Base-by-base conservation (phyloP, 441 rosid species). In the Daphne laureola region DNA sequence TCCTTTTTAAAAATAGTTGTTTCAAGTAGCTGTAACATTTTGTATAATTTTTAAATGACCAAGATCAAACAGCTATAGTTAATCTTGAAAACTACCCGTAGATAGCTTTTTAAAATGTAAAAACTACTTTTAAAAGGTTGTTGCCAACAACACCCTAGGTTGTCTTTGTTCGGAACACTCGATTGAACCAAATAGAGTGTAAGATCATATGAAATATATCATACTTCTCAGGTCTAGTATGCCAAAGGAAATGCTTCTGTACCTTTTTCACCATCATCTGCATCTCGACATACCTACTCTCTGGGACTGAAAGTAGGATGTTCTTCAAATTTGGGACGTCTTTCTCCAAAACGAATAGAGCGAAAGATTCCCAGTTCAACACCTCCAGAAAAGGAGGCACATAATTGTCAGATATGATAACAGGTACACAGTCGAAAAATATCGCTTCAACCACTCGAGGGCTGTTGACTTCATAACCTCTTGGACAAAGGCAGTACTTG, bases 221-320 rank as follows among this genome's bases (percentile, higher is more conserved):
- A 45, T 83, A 90, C 68, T 75, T 87, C 52, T 71, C 81, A 0
- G 98, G 95, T 58, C 43, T 81, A 42, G 73, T 49, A 70, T 87
- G 92, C 96, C 98, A 90, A 60, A 90, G 88, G 58, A 90, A 90
- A 85, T 90, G 96, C 66, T 80, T 82, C 43, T 90, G 95, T 23
- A 82, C 87, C 76, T 65, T 83, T 73, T 78, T 83, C 12, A 90
- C 90, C 49, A 80, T 76, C 87, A 65, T 68, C 67, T 90, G 96
- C 96, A 87, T 77, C 65, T 55, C 57, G 15, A 41, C 55, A 54
- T 67, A 90, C 66, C 76, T 78, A 56, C 44, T 71, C 40, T 76
- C 76, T 0, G 83, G 75, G 65, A 90, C 77, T 0, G 92, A 77
- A 26, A 74, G 42, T 17, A 90, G 80, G 66, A 85, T 85, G 23